Percentiles rank a stretch among this genome's conserved stretches.
Evolutionary conservation across 352 stramenopile genomes (phyloP).

Genomic region (Phytophthora sojae): DNA sequence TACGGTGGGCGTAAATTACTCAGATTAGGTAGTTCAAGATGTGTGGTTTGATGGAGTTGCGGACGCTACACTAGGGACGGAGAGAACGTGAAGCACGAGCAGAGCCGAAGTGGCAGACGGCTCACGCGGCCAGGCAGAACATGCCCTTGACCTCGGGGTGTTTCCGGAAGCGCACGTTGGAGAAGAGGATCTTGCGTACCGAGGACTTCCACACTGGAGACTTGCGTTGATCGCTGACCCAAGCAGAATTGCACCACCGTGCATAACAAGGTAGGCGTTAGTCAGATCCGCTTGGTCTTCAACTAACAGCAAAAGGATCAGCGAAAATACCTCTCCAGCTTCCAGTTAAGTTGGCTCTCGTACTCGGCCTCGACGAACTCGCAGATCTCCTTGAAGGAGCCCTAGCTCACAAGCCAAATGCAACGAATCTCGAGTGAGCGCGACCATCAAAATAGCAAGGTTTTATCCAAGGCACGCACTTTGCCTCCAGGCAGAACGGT

Average conservation of each 20-base stretch:
- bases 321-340: conserved; percentile 77
- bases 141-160: conserved; percentile 74
- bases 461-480: conserved; percentile 33
- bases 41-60: conserved; percentile 12
- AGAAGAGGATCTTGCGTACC: conserved; percentile 91
- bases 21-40: background rate
- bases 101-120: background rate
- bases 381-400: conserved; percentile 91
- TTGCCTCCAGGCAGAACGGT: conserved; percentile 67
- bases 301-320: conserved; percentile 1
- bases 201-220: conserved; percentile 91
- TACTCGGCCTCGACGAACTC: conserved; percentile 90
- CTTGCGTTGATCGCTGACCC: conserved; percentile 79
- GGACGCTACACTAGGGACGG: conserved; percentile 9
- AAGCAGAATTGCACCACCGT: conserved; percentile 17
- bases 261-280: conserved; percentile 16
- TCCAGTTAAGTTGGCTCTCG: conserved; percentile 91
- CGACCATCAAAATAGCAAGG: conserved; percentile 16
- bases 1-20: background rate
- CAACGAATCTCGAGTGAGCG: background rate
- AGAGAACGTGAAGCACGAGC: background rate
- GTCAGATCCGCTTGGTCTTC: conserved; percentile 3
- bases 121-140: conserved; percentile 76
- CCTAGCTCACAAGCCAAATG: conserved; percentile 32
- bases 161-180: conserved; percentile 86